Base-by-base conservation (phyloP, 192 early-diverging fungal genomes). In the Cladochytrium replicatum region DNA sequence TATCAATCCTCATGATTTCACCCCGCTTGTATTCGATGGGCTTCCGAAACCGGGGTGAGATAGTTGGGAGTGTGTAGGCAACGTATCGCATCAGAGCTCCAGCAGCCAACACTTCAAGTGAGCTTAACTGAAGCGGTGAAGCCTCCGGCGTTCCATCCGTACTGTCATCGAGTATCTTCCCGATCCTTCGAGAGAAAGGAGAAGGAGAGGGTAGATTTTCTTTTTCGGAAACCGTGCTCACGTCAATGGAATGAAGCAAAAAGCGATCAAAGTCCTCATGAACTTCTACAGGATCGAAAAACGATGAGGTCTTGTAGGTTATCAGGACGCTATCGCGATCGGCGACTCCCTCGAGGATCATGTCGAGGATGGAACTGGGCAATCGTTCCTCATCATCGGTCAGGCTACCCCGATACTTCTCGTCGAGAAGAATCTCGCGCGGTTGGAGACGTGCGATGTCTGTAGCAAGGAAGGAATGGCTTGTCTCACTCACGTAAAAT, bases 381-480 rank as follows among this genome's bases (percentile, higher is more conserved):
- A 34, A 17, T 56, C 3, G 48, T 43, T 47, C 37, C 29, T 19
- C 41, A 17, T 8, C 29, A 29, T 19, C 21, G 5, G 9, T 56
- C 9, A 31, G 1, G 28, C 27, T 1, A 56, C 9, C 5, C 38
- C 29, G 25, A 40, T 9, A 28, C 34, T 11, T 41, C 31, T 58
- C 41, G 26, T 69, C 73, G 5, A 85, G 42, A 4, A 97, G 57
- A 11, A 94, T 77, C 63, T 97, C 93, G 8, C 71, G 67, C 0
- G 93, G 93, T 11, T 80, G 73, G 41, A 97, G 91, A 39, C 89
- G 80, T 4, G 81, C 74, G 26, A 97, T 34, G 48, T 91, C 84
- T 5, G 81, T 69, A 5, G 61, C 50, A 11, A 97, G 69, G 0
- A 53, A 49, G 0, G 52, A 52, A 3, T 66, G 32, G 0, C 54